Evolutionary conservation across 2,329 filamentous ascomycete species (phyloP).

Genomic region (Domatiomyces globalis): DNA sequence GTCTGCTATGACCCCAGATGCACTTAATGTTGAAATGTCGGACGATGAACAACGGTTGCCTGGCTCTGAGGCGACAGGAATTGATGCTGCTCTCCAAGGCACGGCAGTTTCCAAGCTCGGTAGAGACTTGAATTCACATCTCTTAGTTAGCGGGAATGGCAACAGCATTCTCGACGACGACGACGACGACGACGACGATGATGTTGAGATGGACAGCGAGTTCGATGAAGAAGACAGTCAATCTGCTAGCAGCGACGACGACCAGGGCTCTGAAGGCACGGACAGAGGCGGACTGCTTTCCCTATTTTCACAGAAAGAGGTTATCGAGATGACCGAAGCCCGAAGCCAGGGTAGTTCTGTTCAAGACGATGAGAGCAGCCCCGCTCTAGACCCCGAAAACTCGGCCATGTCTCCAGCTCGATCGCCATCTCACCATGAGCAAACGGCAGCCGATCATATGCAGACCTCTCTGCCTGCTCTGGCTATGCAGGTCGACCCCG

Average conservation of each 20-base stretch:
- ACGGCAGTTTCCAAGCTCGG: neutral
- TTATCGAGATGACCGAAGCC: slow-evolving; percentile 2
- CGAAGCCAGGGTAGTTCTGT: neutral
- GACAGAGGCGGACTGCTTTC: slow-evolving; percentile 27
- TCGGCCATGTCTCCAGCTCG: neutral
- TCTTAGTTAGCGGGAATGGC: neutral
- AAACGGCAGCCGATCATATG: slow-evolving; percentile 2
- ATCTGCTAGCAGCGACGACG: slow-evolving; percentile 35
- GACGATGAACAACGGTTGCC: neutral
- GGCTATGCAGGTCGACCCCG: slow-evolving; percentile 11
- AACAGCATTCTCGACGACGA: neutral
- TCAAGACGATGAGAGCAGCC: neutral
- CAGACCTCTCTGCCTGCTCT: slow-evolving; percentile 1
- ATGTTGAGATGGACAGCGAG: slow-evolving; percentile 34
- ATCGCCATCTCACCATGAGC: neutral
- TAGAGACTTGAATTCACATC: neutral
- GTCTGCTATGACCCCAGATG: neutral
- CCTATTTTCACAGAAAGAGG: slow-evolving; percentile 34
- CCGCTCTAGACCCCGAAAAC: neutral
- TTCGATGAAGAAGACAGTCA: slow-evolving; percentile 34
- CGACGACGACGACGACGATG: slow-evolving; percentile 19
- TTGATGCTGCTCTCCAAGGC: neutral
- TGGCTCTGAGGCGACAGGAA: neutral
- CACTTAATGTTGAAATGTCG: neutral
- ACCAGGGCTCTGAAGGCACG: slow-evolving; percentile 30